Evolutionary conservation across 768 basidiomycete genomes (phyloP).

Genomic region (Bullera alba): DNA sequence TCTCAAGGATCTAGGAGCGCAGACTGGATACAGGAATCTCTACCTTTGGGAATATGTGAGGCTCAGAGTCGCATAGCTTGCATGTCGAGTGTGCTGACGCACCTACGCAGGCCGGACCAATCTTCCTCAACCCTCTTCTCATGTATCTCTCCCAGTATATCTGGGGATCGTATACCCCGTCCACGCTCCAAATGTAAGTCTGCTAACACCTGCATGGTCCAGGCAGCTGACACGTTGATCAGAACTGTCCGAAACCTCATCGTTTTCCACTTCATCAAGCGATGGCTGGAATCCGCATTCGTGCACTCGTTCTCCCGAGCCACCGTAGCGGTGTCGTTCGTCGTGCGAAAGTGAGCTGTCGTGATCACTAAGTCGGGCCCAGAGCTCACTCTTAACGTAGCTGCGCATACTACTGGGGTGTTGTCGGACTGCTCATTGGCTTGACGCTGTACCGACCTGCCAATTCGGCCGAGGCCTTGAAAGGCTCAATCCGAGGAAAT

Average conservation of each 20-base stretch:
- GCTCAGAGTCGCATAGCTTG: slow-evolving; percentile 3
- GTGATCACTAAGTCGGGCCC: not conserved
- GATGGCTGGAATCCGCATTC: slow-evolving; percentile 85
- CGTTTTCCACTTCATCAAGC: slow-evolving; percentile 80
- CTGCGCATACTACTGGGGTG: slow-evolving; percentile 79
- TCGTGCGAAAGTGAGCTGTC: slow-evolving; percentile 75
- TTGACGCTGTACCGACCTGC: slow-evolving; percentile 73
- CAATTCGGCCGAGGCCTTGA: slow-evolving; percentile 62
- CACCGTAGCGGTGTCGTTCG: slow-evolving; percentile 79
- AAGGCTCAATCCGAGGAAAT: slow-evolving; percentile 60
- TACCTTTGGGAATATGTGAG: slow-evolving; percentile 93
- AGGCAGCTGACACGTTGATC: slow-evolving; percentile 50
- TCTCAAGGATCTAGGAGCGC: slow-evolving; percentile 85
- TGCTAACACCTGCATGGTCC: not conserved
- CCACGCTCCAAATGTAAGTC: slow-evolving; percentile 41
- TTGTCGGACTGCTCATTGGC: slow-evolving; percentile 72
- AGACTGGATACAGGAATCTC: slow-evolving; percentile 80
- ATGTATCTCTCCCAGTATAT: slow-evolving; percentile 64
- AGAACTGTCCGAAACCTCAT: slow-evolving; percentile 55
- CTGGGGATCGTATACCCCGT: slow-evolving; percentile 56
- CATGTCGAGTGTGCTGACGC: not conserved
- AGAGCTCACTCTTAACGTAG: slow-evolving; percentile 50
- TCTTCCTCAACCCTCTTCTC: slow-evolving; percentile 79
- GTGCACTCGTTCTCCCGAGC: slow-evolving; percentile 92
- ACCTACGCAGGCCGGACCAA: slow-evolving; percentile 63